Evolutionary conservation across 306 rosid species (phyloP), one percentile per base, ranked within the genome.

Genomic region (Citrullus amarus): DNA sequence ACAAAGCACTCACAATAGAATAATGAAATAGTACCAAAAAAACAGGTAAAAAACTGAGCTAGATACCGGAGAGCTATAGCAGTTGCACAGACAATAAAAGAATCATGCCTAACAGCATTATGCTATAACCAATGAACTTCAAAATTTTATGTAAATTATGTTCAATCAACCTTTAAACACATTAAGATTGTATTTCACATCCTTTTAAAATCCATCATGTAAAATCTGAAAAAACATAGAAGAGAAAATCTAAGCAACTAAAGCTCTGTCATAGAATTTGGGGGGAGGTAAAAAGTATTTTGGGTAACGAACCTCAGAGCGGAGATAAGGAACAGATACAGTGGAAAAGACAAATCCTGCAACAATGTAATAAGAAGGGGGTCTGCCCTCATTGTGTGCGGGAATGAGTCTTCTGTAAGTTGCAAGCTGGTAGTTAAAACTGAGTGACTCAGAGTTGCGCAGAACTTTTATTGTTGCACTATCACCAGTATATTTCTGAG

Each of bases 301-400:
- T 51, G 78, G 79, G 30, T 13, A 16, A 78, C 93, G 16, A 81
- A 96, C 99, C 99, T 96, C 97, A 11, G 99, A 96, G 8, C 98
- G 97, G 72, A 96, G 98, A 88, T 96, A 96, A 18, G 99, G 98
- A 84, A 96, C 97, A 8, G 98, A 96, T 18, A 96, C 94, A 43
- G 91, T 72, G 46, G 93, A 71, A 73, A 96, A 96, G 41, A 96
- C 98, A 85, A 96, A 90, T 84, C 98, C 99, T 38, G 93, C 99
- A 81, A 96, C 83, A 13, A 96, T 96, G 85, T 91, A 96, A 79
- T 92, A 96, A 17, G 99, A 96, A 50, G 98, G 99, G 83, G 98
- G 96, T 73, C 61, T 88, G 86, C 98, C 96, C 89, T 85, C 91
- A 88, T 83, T 92, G 84, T 92, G 97, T 67, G 98, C 93, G 59